Conservation (phyloP, 148 eudicot species). For the Persicaria maculosa region DNA sequence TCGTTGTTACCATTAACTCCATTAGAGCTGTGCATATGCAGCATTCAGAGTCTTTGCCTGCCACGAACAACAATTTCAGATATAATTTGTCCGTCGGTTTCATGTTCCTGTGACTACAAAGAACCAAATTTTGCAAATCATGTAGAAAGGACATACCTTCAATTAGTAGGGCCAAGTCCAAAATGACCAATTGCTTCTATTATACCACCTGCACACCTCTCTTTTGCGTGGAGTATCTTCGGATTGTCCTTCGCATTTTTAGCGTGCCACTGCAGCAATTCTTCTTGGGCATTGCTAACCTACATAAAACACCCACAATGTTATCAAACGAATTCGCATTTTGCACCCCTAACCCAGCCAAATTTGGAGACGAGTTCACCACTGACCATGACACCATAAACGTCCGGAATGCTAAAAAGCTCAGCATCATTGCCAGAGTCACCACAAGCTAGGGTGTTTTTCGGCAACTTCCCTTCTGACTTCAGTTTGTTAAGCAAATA, state of each 20-base stretch:
- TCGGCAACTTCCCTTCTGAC: constrained; percentile 41
- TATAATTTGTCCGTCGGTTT: no score
- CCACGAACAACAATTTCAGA: no score
- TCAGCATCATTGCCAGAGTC: constrained; percentile 82
- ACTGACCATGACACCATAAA: constrained; percentile 74
- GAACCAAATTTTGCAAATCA: no score
- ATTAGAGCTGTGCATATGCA: no score
- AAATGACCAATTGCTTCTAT: constrained; percentile 71
- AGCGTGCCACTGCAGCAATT: constrained; percentile 58
- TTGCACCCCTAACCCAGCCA: neutral
- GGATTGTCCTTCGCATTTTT: constrained; percentile 62
- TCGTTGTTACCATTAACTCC: no score
- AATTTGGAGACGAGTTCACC: neutral
- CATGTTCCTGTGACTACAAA: no score
- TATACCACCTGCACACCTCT: constrained; percentile 75
- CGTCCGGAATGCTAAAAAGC: constrained; percentile 62
- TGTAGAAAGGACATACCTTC: neutral
- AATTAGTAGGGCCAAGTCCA: constrained; percentile 36
- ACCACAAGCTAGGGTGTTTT: constrained; percentile 64
- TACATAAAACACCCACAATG: constrained; percentile 17
- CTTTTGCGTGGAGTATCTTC: constrained; percentile 54
- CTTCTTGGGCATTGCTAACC: constrained; percentile 79
- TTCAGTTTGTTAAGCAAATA: constrained; percentile 56
- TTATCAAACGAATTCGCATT: constrained; percentile 14
- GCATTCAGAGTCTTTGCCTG: no score